Percentiles rank a stretch among this genome's conserved stretches.
Evolutionary conservation across 495 filamentous ascomycete genomes (phyloP).

Genomic region (Penicillium lagena): DNA sequence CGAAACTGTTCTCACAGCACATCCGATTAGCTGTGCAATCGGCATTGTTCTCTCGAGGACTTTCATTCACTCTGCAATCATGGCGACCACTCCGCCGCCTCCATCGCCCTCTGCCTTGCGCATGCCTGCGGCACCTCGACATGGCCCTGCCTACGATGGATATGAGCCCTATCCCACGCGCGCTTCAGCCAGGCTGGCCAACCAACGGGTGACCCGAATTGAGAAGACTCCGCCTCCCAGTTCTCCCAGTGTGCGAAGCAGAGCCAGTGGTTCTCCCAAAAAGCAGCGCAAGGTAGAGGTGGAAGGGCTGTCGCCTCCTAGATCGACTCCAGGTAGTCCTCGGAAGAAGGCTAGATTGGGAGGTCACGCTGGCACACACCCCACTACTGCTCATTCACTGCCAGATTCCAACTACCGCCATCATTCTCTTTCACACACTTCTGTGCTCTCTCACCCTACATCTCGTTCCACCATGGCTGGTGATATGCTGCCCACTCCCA

Average conservation of each 20-base stretch:
- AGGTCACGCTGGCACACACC: neutral
- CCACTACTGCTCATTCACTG: neutral
- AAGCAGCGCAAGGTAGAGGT: constrained; percentile 7
- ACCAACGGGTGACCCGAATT: constrained; percentile 26
- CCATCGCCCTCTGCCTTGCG: constrained; percentile 41
- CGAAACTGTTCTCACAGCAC: neutral
- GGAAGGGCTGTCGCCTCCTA: too few species aligned
- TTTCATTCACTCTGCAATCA: constrained; percentile 11
- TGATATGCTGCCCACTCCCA: constrained; percentile 66
- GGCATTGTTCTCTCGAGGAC: too few species aligned
- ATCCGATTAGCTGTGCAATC: neutral
- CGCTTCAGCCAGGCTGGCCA: constrained; percentile 42
- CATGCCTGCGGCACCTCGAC: constrained; percentile 67
- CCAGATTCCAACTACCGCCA: constrained; percentile 1
- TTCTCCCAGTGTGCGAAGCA: constrained; percentile 15
- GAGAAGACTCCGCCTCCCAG: constrained; percentile 33
- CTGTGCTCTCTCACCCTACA: constrained; percentile 3
- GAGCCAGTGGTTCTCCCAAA: constrained; percentile 9
- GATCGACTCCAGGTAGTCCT: neutral
- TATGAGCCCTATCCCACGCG: constrained; percentile 61
- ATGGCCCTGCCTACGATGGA: constrained; percentile 60
- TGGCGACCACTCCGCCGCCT: constrained; percentile 64
- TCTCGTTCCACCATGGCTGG: constrained; percentile 18
- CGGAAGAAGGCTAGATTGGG: neutral
- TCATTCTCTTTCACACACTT: neutral